A percentile compares a stretch with the other conserved stretches of the same genome.
These are phyloP conservation scores for Debaryomycetaceae sp. DNA, from an alignment of 1,139 yeast species.

Conservation along the genomic window DNA sequence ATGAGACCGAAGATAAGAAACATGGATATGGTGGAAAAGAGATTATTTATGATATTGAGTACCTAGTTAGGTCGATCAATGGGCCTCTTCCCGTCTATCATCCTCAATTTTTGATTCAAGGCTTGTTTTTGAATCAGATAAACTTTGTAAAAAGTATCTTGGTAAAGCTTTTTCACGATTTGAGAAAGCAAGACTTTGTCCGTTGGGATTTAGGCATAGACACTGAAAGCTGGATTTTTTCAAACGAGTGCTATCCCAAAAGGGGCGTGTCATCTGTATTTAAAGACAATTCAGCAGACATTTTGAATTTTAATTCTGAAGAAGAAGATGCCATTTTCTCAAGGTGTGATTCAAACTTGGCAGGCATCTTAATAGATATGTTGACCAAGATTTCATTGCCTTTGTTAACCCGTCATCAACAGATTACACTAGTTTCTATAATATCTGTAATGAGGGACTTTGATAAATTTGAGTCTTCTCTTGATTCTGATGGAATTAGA, in stretches of 20 bases:
- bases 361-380: constrained; percentile 53
- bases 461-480: constrained; percentile 39
- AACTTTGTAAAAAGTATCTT: constrained; percentile 57
- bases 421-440: constrained; percentile 71
- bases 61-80: constrained; percentile 72
- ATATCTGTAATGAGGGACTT: constrained; percentile 61
- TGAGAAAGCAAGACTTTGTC: constrained; percentile 39
- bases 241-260: constrained; percentile 1
- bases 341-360: constrained; percentile 44
- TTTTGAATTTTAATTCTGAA: neutral
- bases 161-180: constrained; percentile 45
- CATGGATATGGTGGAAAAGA: constrained; percentile 26
- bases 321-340: constrained; percentile 18
- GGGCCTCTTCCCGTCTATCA: constrained; percentile 91
- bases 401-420: constrained; percentile 85
- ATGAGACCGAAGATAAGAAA: constrained; percentile 16
- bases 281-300: neutral
- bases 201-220: constrained; percentile 36
- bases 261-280: constrained; percentile 13
- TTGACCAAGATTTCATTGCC: constrained; percentile 69
- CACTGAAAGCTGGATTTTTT: constrained; percentile 16
- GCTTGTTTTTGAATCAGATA: constrained; percentile 61
- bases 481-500: constrained; percentile 72
- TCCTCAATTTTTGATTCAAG: constrained; percentile 83
- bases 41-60: constrained; percentile 31